A percentile compares a stretch with the other conserved stretches of the same genome.
Conservation (phyloP, 225 moss, liverwort and hornwort species). For the Marchantia paleacea region DNA sequence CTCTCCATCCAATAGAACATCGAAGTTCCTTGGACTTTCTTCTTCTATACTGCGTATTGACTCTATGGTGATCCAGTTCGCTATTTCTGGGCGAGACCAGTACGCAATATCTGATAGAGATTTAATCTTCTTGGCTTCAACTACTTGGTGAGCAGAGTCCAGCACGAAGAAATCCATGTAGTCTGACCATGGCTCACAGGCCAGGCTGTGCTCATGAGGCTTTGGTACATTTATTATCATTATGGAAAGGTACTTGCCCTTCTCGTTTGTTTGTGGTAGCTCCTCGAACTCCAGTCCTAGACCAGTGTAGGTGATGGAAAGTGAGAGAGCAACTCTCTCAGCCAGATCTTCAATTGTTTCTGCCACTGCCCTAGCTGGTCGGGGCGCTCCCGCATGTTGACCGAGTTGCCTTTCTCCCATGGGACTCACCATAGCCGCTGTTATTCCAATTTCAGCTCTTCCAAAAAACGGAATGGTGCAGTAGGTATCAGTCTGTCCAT, state of each 20-base stretch:
- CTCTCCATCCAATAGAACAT: conserved; percentile 34
- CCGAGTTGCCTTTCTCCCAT: conserved; percentile 23
- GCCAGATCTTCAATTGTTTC: conserved; percentile 23
- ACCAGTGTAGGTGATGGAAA: conserved; percentile 17
- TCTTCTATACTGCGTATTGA: conserved; percentile 3
- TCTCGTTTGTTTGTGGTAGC: conserved; percentile 1
- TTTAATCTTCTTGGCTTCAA: conserved; percentile 3
- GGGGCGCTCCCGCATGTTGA: conserved; percentile 17
- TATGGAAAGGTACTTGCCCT: conserved; percentile 21
- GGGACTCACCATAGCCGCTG: conserved; percentile 25
- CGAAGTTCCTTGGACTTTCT: conserved; percentile 17
- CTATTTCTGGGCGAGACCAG: conserved; percentile 16
- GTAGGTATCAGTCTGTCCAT: conserved; percentile 25
- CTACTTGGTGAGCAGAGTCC: conserved; percentile 1
- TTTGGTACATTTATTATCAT: conserved; percentile 33
- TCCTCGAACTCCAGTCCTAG: conserved; percentile 15
- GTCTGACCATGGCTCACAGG: conserved; percentile 25
- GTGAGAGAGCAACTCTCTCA: conserved; percentile 3
- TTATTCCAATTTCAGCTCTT: conserved; percentile 32
- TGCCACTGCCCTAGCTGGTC: not conserved
- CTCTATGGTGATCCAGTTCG: conserved; percentile 20
- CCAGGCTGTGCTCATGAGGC: conserved; percentile 26
- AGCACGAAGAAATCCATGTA: conserved; percentile 29
- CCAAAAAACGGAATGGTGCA: conserved; percentile 38
- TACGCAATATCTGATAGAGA: conserved; percentile 27